These are phyloP conservation scores for Taphrina wiesneri DNA, from an alignment of 1,139 yeast species.

Conservation along the genomic window DNA sequence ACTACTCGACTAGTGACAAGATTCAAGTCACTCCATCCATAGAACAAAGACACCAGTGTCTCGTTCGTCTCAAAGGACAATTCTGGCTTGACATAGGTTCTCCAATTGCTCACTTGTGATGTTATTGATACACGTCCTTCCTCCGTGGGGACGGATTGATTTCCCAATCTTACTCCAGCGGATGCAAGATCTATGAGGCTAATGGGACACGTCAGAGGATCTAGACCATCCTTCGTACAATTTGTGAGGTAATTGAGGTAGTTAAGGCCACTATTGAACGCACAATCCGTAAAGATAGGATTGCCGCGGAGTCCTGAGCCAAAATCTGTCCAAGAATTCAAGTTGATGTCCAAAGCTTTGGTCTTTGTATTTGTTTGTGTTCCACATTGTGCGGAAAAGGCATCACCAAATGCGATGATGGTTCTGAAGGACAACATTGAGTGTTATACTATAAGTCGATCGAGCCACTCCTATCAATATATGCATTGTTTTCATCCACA, in stretches of 20 bases:
- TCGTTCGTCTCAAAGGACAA: background rate
- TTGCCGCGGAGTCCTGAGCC: background rate
- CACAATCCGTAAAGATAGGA: conserved; percentile 1
- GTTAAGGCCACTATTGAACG: background rate
- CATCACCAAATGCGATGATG: background rate
- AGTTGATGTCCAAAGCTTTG: background rate
- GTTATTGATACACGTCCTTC: background rate
- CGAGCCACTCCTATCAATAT: too few relatives aligned
- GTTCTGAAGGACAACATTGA: background rate
- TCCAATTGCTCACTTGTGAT: background rate
- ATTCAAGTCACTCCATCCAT: background rate
- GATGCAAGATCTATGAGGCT: conserved; percentile 1
- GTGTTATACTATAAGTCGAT: too few relatives aligned
- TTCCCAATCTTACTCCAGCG: background rate
- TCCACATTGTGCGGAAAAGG: conserved; percentile 8
- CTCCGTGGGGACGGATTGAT: background rate
- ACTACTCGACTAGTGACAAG: background rate
- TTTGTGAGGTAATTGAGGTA: conserved; percentile 6
- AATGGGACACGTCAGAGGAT: conserved; percentile 9
- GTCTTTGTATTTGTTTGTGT: background rate
- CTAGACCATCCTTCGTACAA: conserved; percentile 7
- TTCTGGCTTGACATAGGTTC: background rate
- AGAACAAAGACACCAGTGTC: conserved; percentile 3
- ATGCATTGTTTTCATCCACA: too few relatives aligned
- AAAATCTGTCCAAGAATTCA: conserved; percentile 2